phyloP scores from a whole-genome alignment of 495 filamentous ascomycete species.

The Trichoderma asperelloides region DNA sequence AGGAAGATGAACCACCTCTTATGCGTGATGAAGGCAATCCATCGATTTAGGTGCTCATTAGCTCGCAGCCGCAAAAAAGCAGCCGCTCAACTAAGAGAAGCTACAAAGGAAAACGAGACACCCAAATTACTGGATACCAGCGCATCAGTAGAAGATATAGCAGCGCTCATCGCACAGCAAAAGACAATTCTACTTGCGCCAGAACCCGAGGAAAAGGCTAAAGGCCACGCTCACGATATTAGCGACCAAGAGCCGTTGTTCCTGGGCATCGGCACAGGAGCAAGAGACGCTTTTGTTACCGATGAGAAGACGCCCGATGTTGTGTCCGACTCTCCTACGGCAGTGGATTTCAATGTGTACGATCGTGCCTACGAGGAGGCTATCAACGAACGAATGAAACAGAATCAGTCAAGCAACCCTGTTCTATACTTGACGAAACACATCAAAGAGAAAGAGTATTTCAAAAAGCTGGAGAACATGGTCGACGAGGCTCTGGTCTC shows the following conservation, averaged over 20 bases:
- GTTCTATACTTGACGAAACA: conserved; percentile 9
- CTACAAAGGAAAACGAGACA: conserved; percentile 23
- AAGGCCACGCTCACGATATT: conserved; percentile 58
- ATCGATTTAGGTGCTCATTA: conserved; percentile 61
- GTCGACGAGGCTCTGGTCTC: background rate
- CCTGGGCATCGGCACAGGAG: conserved; percentile 64
- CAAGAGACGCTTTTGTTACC: conserved; percentile 28
- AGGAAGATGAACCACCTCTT: conserved; percentile 74
- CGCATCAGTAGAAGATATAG: conserved; percentile 14
- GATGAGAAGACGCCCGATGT: conserved; percentile 27
- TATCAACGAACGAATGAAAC: conserved; percentile 56
- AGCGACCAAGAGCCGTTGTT: conserved; percentile 52
- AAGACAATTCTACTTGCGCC: conserved; percentile 24
- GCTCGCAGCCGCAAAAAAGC: conserved; percentile 19
- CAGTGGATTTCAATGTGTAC: conserved; percentile 76
- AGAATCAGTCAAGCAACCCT: conserved; percentile 5
- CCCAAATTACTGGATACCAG: conserved; percentile 17
- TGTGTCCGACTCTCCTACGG: conserved; percentile 74
- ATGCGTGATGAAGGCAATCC: conserved; percentile 85
- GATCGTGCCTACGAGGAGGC: conserved; percentile 78
- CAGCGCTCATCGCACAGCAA: conserved; percentile 29
- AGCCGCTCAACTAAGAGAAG: conserved; percentile 9
- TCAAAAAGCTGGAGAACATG: background rate
- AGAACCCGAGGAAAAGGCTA: conserved; percentile 20
- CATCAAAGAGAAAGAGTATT: conserved; percentile 10